These are phyloP conservation scores for Beauveria varroae DNA, from an alignment of 2,329 filamentous ascomycete species.

Conservation along the genomic window DNA sequence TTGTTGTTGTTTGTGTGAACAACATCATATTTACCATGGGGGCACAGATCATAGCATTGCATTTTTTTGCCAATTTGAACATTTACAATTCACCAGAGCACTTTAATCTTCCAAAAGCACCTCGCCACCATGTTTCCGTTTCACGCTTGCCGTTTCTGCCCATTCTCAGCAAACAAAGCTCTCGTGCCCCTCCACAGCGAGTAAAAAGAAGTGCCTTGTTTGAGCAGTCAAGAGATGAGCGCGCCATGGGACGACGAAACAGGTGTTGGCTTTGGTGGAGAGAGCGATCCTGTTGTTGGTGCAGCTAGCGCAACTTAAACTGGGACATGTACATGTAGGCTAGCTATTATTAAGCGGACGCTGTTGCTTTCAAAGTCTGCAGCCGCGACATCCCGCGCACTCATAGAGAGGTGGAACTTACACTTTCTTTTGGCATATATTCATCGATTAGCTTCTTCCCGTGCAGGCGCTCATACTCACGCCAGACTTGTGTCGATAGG, in stretches of 20 bases:
- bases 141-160: too few species aligned
- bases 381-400: not conserved
- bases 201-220: too few species aligned
- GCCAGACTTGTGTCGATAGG: not conserved
- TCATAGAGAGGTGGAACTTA: not conserved
- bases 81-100: too few species aligned
- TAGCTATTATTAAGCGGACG: not conserved
- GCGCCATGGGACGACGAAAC: too few species aligned
- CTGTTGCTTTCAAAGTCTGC: conserved; percentile 7
- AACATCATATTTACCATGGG: not conserved
- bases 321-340: not conserved
- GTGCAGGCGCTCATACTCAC: not conserved
- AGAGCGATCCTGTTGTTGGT: not conserved
- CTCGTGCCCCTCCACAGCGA: too few species aligned
- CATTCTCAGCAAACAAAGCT: too few species aligned
- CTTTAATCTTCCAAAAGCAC: too few species aligned
- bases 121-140: too few species aligned
- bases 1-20: not conserved
- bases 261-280: too few species aligned
- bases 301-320: not conserved
- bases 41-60: not conserved
- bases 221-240: too few species aligned
- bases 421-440: not conserved
- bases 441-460: not conserved
- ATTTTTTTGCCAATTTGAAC: not conserved